Percentiles rank a stretch among this genome's conserved stretches.
Conservation (phyloP, 768 basidiomycete species). For the Glaciozyma antarctica region DNA sequence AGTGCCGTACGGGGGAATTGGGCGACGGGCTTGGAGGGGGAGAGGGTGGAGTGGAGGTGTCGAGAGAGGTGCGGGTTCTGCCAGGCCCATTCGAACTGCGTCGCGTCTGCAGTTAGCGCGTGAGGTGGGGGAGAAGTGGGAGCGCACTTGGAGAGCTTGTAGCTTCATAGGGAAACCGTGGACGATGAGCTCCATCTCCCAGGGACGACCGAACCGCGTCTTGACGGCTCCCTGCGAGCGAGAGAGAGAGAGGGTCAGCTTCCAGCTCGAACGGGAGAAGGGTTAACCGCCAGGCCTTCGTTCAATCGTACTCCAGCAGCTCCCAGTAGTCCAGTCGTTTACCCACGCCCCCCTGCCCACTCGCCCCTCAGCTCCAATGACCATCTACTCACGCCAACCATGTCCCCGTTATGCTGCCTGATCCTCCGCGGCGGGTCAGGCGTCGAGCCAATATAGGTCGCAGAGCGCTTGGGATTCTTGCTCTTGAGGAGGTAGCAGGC, state of each 20-base stretch:
- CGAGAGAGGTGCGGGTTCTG: constrained; percentile 42
- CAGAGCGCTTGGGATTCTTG: constrained; percentile 9
- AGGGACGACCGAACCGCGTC: constrained; percentile 34
- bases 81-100: constrained; percentile 45
- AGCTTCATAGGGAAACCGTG: constrained; percentile 45
- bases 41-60: constrained; percentile 32
- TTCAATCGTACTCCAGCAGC: too few species aligned
- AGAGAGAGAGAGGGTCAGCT: neutral
- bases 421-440: constrained; percentile 41
- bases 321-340: too few species aligned
- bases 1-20: constrained; percentile 20
- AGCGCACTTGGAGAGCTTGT: constrained; percentile 41
- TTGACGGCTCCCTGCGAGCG: constrained; percentile 16
- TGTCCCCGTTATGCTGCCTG: constrained; percentile 43
- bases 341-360: too few species aligned
- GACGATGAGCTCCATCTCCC: constrained; percentile 44
- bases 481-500: constrained; percentile 44
- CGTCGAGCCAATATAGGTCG: constrained; percentile 42
- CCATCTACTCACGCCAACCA: constrained; percentile 11
- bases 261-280: neutral
- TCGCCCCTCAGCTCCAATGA: too few species aligned
- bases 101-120: neutral
- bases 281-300: neutral
- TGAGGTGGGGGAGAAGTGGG: neutral
- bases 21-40: constrained; percentile 4